These are phyloP conservation scores for Kockiozyma suomiensis DNA, from an alignment of 805 yeast genomes.

Conservation along the genomic window DNA sequence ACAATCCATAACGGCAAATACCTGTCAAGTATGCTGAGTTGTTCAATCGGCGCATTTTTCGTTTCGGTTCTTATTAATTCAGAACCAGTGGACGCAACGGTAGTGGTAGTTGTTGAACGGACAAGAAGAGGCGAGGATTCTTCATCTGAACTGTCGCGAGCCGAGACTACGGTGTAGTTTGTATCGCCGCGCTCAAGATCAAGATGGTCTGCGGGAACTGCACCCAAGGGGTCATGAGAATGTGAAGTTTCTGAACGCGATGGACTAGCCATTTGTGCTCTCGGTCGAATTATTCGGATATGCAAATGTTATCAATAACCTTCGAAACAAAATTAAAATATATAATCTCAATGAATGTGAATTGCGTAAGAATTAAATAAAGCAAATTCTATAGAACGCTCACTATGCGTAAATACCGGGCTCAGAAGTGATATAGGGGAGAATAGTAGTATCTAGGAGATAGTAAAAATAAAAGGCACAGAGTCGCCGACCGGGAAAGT, in stretches of 20 bases:
- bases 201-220: constrained; percentile 11
- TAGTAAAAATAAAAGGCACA: neutral
- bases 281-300: neutral
- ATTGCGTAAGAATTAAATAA: too few species aligned
- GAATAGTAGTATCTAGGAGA: neutral
- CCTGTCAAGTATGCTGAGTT: constrained; percentile 35
- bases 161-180: constrained; percentile 14
- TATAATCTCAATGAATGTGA: too few species aligned
- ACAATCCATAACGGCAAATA: constrained; percentile 39
- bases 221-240: constrained; percentile 22
- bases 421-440: neutral
- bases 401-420: neutral
- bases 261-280: constrained; percentile 3
- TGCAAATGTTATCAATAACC: too few species aligned
- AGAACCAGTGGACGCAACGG: constrained; percentile 7
- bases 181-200: constrained; percentile 30
- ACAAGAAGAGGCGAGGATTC: constrained; percentile 26
- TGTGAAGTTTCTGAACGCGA: neutral
- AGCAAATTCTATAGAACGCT: too few species aligned
- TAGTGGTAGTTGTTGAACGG: constrained; percentile 19
- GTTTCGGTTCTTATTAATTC: constrained; percentile 21
- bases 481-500: neutral
- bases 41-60: constrained; percentile 23
- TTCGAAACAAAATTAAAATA: too few species aligned
- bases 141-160: constrained; percentile 18